Conservation (phyloP, 495 filamentous ascomycete genomes). For the Annulohypoxylon bovei region DNA sequence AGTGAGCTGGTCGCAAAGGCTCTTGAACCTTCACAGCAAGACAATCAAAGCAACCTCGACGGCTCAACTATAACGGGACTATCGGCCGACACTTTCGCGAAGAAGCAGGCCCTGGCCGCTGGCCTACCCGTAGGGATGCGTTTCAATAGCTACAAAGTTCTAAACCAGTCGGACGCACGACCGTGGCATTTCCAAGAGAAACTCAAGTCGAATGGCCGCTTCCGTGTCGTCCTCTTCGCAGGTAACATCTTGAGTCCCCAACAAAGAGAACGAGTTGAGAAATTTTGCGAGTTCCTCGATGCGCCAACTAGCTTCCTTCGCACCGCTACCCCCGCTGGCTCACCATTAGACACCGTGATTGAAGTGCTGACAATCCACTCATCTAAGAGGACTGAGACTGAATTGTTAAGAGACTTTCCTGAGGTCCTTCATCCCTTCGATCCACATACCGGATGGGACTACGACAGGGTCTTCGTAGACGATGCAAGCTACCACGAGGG, state of each 20-base stretch:
- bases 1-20: conserved; percentile 33
- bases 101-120: conserved; percentile 47
- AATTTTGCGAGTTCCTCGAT: conserved; percentile 55
- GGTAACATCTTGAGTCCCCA: conserved; percentile 61
- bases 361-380: conserved; percentile 72
- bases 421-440: conserved; percentile 66
- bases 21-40: conserved; percentile 28
- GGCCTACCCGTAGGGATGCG: conserved; percentile 64
- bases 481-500: conserved; percentile 67
- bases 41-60: conserved; percentile 66
- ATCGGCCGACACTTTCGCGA: conserved; percentile 34
- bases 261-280: conserved; percentile 59
- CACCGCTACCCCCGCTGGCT: conserved; percentile 56
- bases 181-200: conserved; percentile 63
- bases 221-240: conserved; percentile 71
- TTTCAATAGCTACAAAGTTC: conserved; percentile 67
- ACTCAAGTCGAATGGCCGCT: conserved; percentile 66
- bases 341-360: conserved; percentile 55
- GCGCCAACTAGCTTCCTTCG: conserved; percentile 49
- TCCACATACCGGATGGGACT: conserved; percentile 69
- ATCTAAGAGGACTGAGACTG: conserved; percentile 57
- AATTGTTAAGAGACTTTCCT: conserved; percentile 66
- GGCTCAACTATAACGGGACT: conserved; percentile 64
- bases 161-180: conserved; percentile 68
- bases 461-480: conserved; percentile 73